Conservation (phyloP, 306 rosid species). For the Mucuna pruriens region DNA sequence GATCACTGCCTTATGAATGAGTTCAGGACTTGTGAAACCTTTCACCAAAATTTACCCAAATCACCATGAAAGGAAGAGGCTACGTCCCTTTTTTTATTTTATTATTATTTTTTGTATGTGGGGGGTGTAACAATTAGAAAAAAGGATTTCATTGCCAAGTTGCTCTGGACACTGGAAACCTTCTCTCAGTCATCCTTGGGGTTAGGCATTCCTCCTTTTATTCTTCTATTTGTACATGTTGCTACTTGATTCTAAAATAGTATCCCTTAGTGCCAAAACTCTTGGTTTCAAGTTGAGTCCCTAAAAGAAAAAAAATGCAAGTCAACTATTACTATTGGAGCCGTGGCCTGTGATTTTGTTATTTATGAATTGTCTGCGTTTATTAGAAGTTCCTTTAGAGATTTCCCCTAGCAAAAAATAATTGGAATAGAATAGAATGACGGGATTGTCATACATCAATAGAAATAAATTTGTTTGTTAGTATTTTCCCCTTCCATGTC, state of each 20-base stretch:
- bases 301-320: neutral
- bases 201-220: constrained; percentile 5
- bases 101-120: neutral
- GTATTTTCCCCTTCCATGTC: neutral
- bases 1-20: neutral
- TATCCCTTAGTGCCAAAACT: neutral
- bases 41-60: neutral
- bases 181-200: neutral
- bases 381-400: neutral
- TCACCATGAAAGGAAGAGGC: neutral
- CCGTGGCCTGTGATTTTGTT: neutral
- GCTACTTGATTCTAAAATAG: neutral
- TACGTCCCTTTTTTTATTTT: neutral
- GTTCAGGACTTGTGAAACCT: neutral
- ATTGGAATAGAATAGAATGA: constrained; percentile 1
- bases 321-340: neutral
- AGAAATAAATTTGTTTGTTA: neutral
- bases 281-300: neutral
- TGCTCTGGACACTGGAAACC: constrained; percentile 5
- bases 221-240: neutral
- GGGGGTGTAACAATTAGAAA: neutral
- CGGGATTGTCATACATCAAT: neutral
- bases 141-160: neutral
- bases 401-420: constrained; percentile 22
- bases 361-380: neutral